phyloP scores from a whole-genome alignment of 225 moss, liverwort and hornwort genomes.

The Lunularia cruciata region DNA sequence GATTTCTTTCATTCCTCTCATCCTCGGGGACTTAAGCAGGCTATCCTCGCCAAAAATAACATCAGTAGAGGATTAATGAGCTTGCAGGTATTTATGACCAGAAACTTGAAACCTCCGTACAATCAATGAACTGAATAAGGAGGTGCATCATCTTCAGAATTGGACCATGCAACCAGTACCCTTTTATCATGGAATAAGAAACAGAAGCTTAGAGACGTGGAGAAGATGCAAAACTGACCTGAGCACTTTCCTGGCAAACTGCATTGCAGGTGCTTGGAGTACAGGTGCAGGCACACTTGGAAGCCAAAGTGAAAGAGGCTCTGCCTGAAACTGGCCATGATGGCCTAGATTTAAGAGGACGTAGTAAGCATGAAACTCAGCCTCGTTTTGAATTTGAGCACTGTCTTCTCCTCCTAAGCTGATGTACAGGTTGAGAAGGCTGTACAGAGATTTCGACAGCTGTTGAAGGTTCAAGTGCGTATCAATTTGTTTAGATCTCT shows the following conservation, averaged over 20 bases:
- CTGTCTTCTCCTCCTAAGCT: slow-evolving; percentile 55
- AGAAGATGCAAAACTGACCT: slow-evolving; percentile 43
- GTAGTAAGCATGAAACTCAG: slow-evolving; percentile 82
- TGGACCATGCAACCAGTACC: too few relatives aligned
- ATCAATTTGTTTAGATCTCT: slow-evolving; percentile 63
- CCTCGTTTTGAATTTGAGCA: slow-evolving; percentile 56
- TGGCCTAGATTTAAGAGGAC: slow-evolving; percentile 82
- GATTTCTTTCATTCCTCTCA: too few relatives aligned
- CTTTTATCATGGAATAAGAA: too few relatives aligned
- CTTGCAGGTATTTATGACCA: too few relatives aligned
- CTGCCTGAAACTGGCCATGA: slow-evolving; percentile 72
- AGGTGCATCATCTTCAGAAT: too few relatives aligned
- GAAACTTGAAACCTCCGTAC: too few relatives aligned
- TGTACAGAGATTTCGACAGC: slow-evolving; percentile 82
- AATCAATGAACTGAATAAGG: too few relatives aligned
- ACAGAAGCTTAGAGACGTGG: too few relatives aligned
- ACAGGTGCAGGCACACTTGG: slow-evolving; percentile 61
- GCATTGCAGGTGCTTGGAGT: slow-evolving; percentile 57
- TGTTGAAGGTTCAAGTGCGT: slow-evolving; percentile 85
- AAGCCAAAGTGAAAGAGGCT: slow-evolving; percentile 84
- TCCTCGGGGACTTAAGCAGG: too few relatives aligned
- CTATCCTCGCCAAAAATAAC: too few relatives aligned
- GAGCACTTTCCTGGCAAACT: slow-evolving; percentile 68
- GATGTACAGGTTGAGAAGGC: slow-evolving; percentile 73
- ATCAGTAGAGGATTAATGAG: too few relatives aligned